Evolutionary conservation across 176 grass and related monocot genomes (phyloP), one percentile per base, ranked within the genome.

Genomic region (Poa pratensis): DNA sequence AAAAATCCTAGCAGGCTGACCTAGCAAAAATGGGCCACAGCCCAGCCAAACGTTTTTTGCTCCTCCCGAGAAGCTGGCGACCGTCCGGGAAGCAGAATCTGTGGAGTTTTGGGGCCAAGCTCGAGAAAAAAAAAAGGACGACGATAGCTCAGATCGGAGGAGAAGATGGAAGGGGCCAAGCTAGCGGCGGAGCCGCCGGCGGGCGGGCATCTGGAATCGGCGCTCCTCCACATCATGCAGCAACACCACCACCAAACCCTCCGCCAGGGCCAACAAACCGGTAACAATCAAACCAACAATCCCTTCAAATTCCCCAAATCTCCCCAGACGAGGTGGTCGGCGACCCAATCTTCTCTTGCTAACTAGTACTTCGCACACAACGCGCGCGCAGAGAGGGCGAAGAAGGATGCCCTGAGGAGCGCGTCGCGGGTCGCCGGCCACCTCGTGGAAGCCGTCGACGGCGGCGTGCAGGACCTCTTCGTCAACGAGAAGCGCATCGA

Each of bases 401-500:
- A 59, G 42, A 17, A 42, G 61, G 32, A 80, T n/a, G 78, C 43
- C 19, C 17, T 65, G 43, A 51, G 73, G 49, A 75, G 73, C 73
- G 73, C 73, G 48, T 50, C 73, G 48, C 73, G 73, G 48, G 24
- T 75, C 26, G 73, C 48, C 27, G 73, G 26, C 9, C 73, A 75
- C 26, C 73, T 75, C 48, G 73, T 53, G 4, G 73, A 53, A 3
- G 73, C 73, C 8, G 73, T 75, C 49, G 73, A 75, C 9, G 73
- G 73, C 17, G 73, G 73, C 24, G 73, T 75, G 51, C 88, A 94
- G 70, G 95, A 92, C 62, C 71, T 91, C 50, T 97, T 93, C 45
- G 73, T 92, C 75, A 93, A 93, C 72, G 90, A 97, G 87, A 94
- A 89, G 78, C 61, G 84, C 23, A 86, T 97, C 48, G 92, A 94